Evolutionary conservation across 1,284 basidiomycete species (phyloP), one percentile per base, ranked within the genome.

Genomic region (Schizophyllum commune): DNA sequence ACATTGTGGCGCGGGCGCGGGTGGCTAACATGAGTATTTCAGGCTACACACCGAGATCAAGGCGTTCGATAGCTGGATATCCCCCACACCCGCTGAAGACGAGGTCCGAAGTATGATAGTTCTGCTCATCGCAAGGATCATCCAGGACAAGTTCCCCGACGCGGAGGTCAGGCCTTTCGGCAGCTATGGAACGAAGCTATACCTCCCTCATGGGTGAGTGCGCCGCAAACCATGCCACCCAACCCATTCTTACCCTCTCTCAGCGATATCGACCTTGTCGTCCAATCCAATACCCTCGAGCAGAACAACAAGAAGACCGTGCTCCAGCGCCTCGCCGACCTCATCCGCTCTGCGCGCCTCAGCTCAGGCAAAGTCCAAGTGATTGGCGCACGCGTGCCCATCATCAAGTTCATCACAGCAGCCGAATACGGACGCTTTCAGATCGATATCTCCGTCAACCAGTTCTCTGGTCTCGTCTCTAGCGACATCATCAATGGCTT

Each of bases 161-260:
- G 94, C 95, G 8, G 75, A 84, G 52, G 89, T 98, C 5, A 75
- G 84, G 60, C 89, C 95, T 0, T 99, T 99, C 72, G 96, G 96
- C 17, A 94, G 91, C 68, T 97, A 91, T 71, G 89, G 92, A 70
- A 99, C 96, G 9, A 93, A 94, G 69, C 78, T 99, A 27, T 99
- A 99, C 73, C 81, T 99, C 13, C 96, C 96, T 1, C 80, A 85
- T 64, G 96, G 95, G 94, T 96, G 71, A 69, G 88, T 77, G n/a
- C 56, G 34, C 54, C 47, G 21, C 58, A 52, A 33, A 21, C 27
- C 53, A 58, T 57, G 53, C 27, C 39, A 55, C 22, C 55, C 57
- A 53, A 62, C 53, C 52, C 60, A 60, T 54, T 62, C 66, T 51
- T 63, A 65, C 59, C 54, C 52, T 57, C 59, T 52, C 65, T 11